Conservation (phyloP, 2,329 filamentous ascomycete species). For the Stagonosporopsis rhizophila region DNA sequence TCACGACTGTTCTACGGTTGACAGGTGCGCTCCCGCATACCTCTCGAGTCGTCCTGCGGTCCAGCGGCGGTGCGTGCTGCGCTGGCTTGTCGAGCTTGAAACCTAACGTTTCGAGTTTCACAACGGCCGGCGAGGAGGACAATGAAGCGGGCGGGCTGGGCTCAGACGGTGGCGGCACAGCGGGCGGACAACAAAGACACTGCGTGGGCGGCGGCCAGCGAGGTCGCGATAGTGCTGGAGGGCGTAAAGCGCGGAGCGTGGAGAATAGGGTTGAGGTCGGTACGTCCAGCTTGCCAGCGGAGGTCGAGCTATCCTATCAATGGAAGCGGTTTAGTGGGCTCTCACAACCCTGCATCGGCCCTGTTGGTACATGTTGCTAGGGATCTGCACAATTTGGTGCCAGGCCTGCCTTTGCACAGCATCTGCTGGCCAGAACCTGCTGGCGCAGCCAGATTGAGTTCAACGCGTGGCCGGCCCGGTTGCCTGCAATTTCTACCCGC, state of each 20-base stretch:
- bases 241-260: slow-evolving; percentile 25
- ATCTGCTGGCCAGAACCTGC: slow-evolving; percentile 27
- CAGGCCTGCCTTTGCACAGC: slow-evolving; percentile 17
- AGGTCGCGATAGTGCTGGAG: slow-evolving; percentile 24
- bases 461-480: slow-evolving; percentile 27
- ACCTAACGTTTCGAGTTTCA: slow-evolving; percentile 49
- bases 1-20: slow-evolving; percentile 29
- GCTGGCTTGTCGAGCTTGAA: slow-evolving; percentile 46
- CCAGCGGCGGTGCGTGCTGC: slow-evolving; percentile 44
- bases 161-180: slow-evolving; percentile 21
- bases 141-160: slow-evolving; percentile 30
- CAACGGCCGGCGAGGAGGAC: slow-evolving; percentile 35
- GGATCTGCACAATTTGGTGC: slow-evolving; percentile 30
- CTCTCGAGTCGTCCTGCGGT: slow-evolving; percentile 39
- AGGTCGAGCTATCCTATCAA: slow-evolving; percentile 29
- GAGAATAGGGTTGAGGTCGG: slow-evolving; percentile 29
- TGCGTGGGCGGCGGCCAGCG: slow-evolving; percentile 32
- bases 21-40: slow-evolving; percentile 37
- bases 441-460: slow-evolving; percentile 16
- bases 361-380: slow-evolving; percentile 26
- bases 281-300: slow-evolving; percentile 25
- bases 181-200: slow-evolving; percentile 28
- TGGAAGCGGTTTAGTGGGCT: slow-evolving; percentile 27
- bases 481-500: slow-evolving; percentile 22
- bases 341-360: slow-evolving; percentile 30